These are phyloP conservation scores for Talaromyces sp. DNA, from an alignment of 2,329 filamentous ascomycete species.

Conservation along the genomic window DNA sequence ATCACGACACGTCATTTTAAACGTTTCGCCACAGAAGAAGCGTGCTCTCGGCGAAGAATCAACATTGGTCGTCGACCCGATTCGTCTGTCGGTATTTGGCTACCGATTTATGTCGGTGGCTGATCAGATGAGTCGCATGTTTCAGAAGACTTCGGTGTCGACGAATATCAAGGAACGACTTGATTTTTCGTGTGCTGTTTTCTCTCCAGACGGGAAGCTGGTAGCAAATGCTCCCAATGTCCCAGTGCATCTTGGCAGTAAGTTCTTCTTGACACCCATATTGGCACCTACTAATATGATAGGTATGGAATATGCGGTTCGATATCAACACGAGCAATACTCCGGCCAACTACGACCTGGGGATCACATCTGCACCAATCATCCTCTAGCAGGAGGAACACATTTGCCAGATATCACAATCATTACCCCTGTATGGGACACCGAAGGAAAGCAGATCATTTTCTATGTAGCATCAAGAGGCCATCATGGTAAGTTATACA, in stretches of 20 bases:
- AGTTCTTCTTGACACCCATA: slow-evolving; percentile 55
- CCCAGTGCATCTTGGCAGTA: slow-evolving; percentile 71
- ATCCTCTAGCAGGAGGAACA: slow-evolving; percentile 78
- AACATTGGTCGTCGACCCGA: slow-evolving; percentile 43
- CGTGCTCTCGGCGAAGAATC: slow-evolving; percentile 25
- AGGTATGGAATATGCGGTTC: slow-evolving; percentile 59
- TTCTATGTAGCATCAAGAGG: slow-evolving; percentile 79
- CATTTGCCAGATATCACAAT: slow-evolving; percentile 82
- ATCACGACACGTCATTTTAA: slow-evolving; percentile 87
- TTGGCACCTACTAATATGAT: neutral
- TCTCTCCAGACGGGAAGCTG: slow-evolving; percentile 70
- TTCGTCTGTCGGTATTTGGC: slow-evolving; percentile 54
- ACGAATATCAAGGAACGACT: slow-evolving; percentile 80
- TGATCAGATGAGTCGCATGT: slow-evolving; percentile 56
- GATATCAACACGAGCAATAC: slow-evolving; percentile 71
- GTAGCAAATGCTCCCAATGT: slow-evolving; percentile 69
- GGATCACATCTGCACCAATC: slow-evolving; percentile 79
- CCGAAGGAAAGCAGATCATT: slow-evolving; percentile 60
- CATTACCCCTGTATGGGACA: slow-evolving; percentile 72
- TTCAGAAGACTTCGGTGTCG: slow-evolving; percentile 55
- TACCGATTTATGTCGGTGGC: slow-evolving; percentile 59
- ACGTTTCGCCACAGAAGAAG: slow-evolving; percentile 59
- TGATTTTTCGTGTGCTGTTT: slow-evolving; percentile 79
- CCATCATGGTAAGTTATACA: slow-evolving; percentile 55
- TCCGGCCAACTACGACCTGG: slow-evolving; percentile 70